Conservation (phyloP, 208 protist species). For the Herpetomonas tarakana region DNA sequence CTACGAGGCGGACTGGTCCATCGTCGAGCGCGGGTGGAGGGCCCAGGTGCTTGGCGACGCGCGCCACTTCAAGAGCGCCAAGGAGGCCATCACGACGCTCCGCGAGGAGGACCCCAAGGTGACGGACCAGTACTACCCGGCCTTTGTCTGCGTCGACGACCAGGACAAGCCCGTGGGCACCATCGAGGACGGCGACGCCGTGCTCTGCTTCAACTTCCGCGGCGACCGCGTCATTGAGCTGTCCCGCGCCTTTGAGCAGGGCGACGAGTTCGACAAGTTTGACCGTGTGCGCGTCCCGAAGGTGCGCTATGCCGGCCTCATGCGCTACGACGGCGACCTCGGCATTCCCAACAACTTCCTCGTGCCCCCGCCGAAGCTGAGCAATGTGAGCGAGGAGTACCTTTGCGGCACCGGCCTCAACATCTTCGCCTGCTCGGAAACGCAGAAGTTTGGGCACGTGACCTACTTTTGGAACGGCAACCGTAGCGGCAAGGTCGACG, state of each 20-base stretch:
- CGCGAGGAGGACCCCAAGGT: conserved; percentile 76
- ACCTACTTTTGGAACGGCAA: conserved; percentile 98
- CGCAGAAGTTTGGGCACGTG: conserved; percentile 97
- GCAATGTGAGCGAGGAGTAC: conserved; percentile 88
- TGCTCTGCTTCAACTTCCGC: conserved; percentile 95
- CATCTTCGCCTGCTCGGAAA: conserved; percentile 94
- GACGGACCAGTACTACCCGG: conserved; percentile 93
- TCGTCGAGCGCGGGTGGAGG: conserved; percentile 94
- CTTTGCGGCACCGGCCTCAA: conserved; percentile 75
- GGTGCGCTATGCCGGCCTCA: conserved; percentile 93
- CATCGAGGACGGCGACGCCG: conserved; percentile 93
- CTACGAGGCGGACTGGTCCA: conserved; percentile 95
- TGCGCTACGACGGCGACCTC: conserved; percentile 95
- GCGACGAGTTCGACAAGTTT: conserved; percentile 88
- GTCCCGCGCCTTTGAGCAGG: conserved; percentile 92
- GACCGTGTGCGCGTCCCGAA: conserved; percentile 89
- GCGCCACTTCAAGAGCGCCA: conserved; percentile 75
- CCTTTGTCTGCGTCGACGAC: conserved; percentile 83
- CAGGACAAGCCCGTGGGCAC: conserved; percentile 79
- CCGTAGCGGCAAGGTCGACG: conserved; percentile 89
- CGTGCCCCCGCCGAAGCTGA: conserved; percentile 90
- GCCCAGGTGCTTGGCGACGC: conserved; percentile 92
- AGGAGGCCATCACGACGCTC: conserved; percentile 89
- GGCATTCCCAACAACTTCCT: conserved; percentile 95
- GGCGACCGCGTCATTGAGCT: conserved; percentile 95